Percentiles rank a stretch among this genome's conserved stretches.
These are phyloP conservation scores for Sphaerosporella brunnea DNA, from an alignment of 495 filamentous ascomycete genomes.

Conservation along the genomic window DNA sequence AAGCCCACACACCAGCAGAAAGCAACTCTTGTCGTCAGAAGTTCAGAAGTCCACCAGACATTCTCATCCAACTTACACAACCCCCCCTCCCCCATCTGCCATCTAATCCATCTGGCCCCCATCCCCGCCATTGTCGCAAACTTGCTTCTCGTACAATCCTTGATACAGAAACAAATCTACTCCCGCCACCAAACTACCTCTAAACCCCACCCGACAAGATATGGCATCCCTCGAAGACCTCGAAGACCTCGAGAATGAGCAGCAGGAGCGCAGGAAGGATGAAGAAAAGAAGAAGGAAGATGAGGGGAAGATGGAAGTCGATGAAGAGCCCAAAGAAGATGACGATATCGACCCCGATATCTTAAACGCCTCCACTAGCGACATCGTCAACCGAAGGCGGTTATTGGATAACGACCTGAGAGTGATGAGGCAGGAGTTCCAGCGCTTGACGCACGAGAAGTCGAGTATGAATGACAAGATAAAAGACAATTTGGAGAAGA, in stretches of 20 bases:
- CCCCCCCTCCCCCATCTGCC: constrained; percentile 6
- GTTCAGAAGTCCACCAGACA: neutral
- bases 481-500: constrained; percentile 97
- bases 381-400: constrained; percentile 72
- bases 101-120: no score
- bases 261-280: constrained; percentile 46
- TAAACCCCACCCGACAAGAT: constrained; percentile 8
- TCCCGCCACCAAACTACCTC: no score
- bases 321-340: constrained; percentile 50
- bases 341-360: constrained; percentile 79
- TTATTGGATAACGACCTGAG: constrained; percentile 91
- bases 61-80: neutral
- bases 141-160: no score
- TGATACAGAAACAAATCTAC: no score
- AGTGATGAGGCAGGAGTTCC: constrained; percentile 96
- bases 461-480: constrained; percentile 91
- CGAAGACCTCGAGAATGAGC: constrained; percentile 53
- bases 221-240: constrained; percentile 79
- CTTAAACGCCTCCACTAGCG: constrained; percentile 70
- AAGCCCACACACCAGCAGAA: no score
- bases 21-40: neutral
- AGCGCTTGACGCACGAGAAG: constrained; percentile 88
- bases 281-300: constrained; percentile 49
- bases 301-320: constrained; percentile 57
- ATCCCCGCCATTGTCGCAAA: no score